Evolutionary conservation across 2,329 filamentous ascomycete genomes (phyloP).

Genomic region (Colletotrichum liriopes): DNA sequence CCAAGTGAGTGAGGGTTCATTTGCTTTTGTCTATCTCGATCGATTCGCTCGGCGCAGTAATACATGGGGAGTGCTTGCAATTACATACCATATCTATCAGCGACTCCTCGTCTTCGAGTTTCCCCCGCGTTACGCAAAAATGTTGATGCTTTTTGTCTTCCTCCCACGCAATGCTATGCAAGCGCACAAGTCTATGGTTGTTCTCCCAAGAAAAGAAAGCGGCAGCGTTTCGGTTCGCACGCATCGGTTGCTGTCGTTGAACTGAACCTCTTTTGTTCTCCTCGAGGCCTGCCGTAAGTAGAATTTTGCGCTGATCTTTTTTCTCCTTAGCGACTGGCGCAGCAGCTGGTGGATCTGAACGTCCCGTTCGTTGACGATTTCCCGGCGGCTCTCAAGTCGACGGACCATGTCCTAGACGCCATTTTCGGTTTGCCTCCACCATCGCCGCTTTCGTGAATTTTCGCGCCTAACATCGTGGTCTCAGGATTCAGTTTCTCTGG

Average conservation of each 20-base stretch:
- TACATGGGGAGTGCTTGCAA: conserved; percentile 23
- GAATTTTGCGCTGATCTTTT: conserved; percentile 48
- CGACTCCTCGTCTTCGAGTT: conserved; percentile 33
- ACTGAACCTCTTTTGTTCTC: neutral
- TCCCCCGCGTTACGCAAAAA: neutral
- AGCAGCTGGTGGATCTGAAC: conserved; percentile 86
- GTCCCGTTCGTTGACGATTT: conserved; percentile 92
- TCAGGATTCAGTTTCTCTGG: conserved; percentile 92
- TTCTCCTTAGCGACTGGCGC: conserved; percentile 78
- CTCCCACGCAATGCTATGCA: conserved; percentile 33
- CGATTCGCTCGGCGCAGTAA: conserved; percentile 12
- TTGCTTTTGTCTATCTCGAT: conserved; percentile 37
- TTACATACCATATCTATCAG: conserved; percentile 28
- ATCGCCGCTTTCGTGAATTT: neutral
- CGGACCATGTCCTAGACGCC: conserved; percentile 90
- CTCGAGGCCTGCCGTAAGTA: conserved; percentile 6
- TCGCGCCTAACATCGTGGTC: conserved; percentile 32
- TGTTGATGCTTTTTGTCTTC: neutral
- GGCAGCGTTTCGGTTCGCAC: conserved; percentile 17
- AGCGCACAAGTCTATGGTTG: conserved; percentile 16
- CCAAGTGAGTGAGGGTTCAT: conserved; percentile 67
- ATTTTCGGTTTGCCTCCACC: conserved; percentile 80
- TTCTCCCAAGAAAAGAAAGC: conserved; percentile 33
- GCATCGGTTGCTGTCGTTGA: conserved; percentile 16
- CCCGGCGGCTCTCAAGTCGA: conserved; percentile 71